A percentile compares a stretch with the other conserved stretches of the same genome.
Evolutionary conservation across 352 stramenopile species (phyloP).

Genomic region (Aphanomyces euteiches): DNA sequence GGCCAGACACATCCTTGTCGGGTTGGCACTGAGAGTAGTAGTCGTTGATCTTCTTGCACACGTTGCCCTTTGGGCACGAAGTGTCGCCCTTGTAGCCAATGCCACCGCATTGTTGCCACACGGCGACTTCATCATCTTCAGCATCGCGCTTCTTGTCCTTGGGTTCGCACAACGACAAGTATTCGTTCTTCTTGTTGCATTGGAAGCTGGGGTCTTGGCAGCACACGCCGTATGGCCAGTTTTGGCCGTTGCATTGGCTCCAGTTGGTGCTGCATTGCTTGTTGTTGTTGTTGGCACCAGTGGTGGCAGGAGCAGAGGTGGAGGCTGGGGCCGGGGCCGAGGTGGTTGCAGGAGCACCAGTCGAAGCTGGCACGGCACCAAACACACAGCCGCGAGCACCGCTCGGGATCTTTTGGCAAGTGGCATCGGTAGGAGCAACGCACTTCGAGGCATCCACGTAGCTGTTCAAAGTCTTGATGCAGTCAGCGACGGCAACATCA

Average conservation of each 20-base stretch:
- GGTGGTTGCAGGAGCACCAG: not conserved
- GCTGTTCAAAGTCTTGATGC: no score
- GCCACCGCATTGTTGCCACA: conserved; percentile 10
- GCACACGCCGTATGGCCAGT: conserved; percentile 26
- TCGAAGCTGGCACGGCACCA: not conserved
- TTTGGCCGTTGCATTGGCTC: conserved; percentile 28
- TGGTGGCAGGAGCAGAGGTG: not conserved
- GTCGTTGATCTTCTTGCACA: conserved; percentile 22
- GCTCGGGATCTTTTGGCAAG: no score
- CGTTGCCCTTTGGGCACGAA: not conserved
- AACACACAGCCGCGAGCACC: conserved; percentile 23
- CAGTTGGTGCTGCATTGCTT: conserved; percentile 13
- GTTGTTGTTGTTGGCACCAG: not conserved
- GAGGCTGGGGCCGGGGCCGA: not conserved
- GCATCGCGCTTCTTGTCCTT: not conserved
- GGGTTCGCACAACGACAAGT: conserved; percentile 25
- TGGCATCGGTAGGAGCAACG: no score
- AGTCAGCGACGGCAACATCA: no score
- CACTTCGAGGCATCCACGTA: no score
- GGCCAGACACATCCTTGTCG: not conserved
- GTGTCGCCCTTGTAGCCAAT: conserved; percentile 7
- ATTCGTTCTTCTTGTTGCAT: conserved; percentile 18
- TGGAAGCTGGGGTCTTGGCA: conserved; percentile 10
- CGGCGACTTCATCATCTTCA: not conserved
- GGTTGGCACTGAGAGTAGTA: conserved; percentile 11